Conservation (phyloP, 208 protist species). For the Leishmania major region DNA sequence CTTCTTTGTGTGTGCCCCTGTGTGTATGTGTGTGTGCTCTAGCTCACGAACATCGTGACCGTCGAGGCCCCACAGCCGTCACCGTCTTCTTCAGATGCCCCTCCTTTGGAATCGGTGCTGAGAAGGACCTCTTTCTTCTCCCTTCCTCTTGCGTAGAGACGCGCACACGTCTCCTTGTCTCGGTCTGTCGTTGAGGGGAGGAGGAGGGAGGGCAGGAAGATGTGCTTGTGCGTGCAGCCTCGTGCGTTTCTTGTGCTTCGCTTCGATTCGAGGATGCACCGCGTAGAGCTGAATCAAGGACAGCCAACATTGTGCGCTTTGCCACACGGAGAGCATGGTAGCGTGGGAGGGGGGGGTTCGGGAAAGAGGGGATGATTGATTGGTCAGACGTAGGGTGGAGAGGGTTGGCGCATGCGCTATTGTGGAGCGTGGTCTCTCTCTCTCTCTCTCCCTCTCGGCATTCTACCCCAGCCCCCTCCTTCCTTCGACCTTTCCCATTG, state of each 20-base stretch:
- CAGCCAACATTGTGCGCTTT: not conserved
- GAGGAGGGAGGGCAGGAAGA: not conserved
- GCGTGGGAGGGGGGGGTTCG: not conserved
- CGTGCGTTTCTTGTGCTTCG: constrained; percentile 11
- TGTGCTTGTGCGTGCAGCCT: not conserved
- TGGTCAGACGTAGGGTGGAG: not conserved
- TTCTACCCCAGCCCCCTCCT: not conserved
- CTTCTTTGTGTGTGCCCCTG: not conserved
- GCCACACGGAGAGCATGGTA: not conserved
- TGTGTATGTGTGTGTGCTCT: not conserved
- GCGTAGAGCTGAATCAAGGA: not conserved
- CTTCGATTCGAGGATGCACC: constrained; percentile 4
- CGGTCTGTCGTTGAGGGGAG: not conserved
- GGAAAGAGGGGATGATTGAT: not conserved
- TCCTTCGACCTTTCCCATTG: not conserved
- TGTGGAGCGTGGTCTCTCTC: not conserved
- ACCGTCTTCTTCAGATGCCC: not conserved
- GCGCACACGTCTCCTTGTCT: not conserved
- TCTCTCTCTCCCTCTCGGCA: not conserved
- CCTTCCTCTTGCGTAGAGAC: not conserved
- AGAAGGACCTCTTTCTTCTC: not conserved
- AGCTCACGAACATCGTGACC: not conserved
- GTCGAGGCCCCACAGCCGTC: not conserved
- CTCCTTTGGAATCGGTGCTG: not conserved
- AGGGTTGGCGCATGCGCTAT: not conserved